phyloP scores from a whole-genome alignment of 176 grass and related monocot genomes.

The Oryza glaberrima region DNA sequence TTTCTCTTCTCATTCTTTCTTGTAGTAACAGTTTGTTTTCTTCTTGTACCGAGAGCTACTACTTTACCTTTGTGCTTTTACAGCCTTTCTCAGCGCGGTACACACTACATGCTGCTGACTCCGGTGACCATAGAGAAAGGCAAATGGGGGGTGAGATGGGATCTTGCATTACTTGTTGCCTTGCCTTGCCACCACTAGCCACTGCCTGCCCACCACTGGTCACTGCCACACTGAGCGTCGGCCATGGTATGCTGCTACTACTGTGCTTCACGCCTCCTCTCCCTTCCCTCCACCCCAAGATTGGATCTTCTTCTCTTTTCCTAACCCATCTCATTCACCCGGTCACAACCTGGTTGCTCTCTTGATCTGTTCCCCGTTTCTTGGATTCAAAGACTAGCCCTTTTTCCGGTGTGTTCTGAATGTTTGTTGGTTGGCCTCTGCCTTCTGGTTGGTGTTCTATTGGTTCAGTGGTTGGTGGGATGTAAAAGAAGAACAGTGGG shows the following conservation, averaged over 20 bases:
- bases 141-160: conserved; percentile 25
- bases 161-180: conserved; percentile 16
- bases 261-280: background rate
- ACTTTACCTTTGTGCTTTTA: conserved; percentile 24
- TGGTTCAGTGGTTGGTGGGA: conserved; percentile 21
- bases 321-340: background rate
- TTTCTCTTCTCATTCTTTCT: background rate
- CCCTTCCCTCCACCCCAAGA: conserved; percentile 15
- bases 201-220: conserved; percentile 2
- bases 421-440: conserved; percentile 11
- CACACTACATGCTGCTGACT: too few relatives aligned
- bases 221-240: conserved; percentile 22
- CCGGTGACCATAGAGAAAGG: background rate
- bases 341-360: background rate
- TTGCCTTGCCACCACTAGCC: background rate
- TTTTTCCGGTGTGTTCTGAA: conserved; percentile 19
- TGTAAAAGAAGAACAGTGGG: conserved; percentile 10
- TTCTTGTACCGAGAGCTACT: background rate
- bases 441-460: background rate
- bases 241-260: conserved; percentile 23
- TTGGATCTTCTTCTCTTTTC: conserved; percentile 26
- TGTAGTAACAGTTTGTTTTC: background rate
- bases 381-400: background rate
- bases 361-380: conserved; percentile 12
- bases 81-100: conserved; percentile 11